Conservation (phyloP, 1,139 yeast genomes). For the Nematodospora anomalae region DNA sequence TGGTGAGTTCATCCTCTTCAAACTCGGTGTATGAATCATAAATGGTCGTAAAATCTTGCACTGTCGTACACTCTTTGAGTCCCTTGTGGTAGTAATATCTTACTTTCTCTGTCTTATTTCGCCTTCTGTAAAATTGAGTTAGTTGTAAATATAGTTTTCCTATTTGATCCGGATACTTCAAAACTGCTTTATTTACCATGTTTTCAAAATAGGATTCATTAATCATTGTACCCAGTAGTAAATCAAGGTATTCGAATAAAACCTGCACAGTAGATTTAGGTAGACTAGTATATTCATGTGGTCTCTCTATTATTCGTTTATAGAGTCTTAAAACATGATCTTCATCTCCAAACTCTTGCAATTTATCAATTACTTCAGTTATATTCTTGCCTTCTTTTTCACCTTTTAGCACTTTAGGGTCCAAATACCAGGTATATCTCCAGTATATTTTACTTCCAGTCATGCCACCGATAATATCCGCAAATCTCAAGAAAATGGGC, state of each 20-base stretch:
- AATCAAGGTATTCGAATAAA: constrained; percentile 49
- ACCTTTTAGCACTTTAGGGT: constrained; percentile 13
- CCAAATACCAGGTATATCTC: constrained; percentile 41
- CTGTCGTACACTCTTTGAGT: constrained; percentile 44
- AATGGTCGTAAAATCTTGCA: constrained; percentile 62
- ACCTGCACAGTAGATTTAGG: constrained; percentile 23
- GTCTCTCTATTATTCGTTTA: constrained; percentile 14
- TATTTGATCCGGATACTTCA: constrained; percentile 61
- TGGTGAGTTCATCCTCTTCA: constrained; percentile 49
- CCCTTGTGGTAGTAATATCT: constrained; percentile 53
- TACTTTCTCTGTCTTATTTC: constrained; percentile 39
- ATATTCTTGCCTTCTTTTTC: constrained; percentile 11
- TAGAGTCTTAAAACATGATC: constrained; percentile 19
- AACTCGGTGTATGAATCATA: constrained; percentile 66
- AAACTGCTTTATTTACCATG: constrained; percentile 17
- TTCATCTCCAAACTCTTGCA: constrained; percentile 26
- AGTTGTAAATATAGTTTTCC: constrained; percentile 51
- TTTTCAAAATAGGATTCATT: constrained; percentile 9
- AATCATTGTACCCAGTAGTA: constrained; percentile 25
- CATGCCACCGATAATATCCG: constrained; percentile 43
- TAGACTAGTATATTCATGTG: constrained; percentile 16
- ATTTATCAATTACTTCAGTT: constrained; percentile 22
- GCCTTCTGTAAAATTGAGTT: constrained; percentile 47
- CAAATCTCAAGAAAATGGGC: constrained; percentile 57
- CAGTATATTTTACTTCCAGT: constrained; percentile 44